These are phyloP conservation scores for Mycena alexandri DNA, from an alignment of 768 basidiomycete genomes.

Conservation along the genomic window DNA sequence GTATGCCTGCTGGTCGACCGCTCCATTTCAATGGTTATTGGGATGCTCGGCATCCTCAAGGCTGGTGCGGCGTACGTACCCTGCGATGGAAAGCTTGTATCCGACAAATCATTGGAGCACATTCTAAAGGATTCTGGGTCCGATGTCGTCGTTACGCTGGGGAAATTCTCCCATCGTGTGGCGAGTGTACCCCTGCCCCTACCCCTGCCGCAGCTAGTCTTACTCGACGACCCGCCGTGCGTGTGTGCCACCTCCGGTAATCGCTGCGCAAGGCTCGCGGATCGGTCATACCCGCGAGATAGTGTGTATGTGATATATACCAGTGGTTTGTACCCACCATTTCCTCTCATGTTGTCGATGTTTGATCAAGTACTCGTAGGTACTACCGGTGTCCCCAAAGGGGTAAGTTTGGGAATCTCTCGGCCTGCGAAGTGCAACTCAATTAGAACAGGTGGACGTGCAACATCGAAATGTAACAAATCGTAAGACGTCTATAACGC, in stretches of 20 bases:
- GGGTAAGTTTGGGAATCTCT: conserved; percentile 39
- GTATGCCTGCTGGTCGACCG: conserved; percentile 69
- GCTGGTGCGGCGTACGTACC: conserved; percentile 72
- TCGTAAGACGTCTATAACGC: conserved; percentile 49
- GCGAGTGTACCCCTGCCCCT: conserved; percentile 35
- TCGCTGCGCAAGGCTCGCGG: conserved; percentile 53
- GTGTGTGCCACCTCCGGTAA: conserved; percentile 34
- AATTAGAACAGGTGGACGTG: conserved; percentile 58
- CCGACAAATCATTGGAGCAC: conserved; percentile 65
- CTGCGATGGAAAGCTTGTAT: conserved; percentile 68
- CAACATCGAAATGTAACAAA: conserved; percentile 71
- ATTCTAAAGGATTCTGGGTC: conserved; percentile 63
- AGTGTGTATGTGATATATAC: conserved; percentile 74
- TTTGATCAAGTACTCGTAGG: conserved; percentile 45
- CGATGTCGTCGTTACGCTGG: conserved; percentile 56
- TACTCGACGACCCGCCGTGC: conserved; percentile 50
- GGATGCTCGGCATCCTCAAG: conserved; percentile 67
- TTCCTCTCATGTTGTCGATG: conserved; percentile 10
- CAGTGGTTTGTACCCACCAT: conserved; percentile 55
- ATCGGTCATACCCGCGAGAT: conserved; percentile 54
- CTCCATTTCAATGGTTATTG: conserved; percentile 65
- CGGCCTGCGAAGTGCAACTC: neutral
- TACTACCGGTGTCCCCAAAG: conserved; percentile 71
- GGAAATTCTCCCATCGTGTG: conserved; percentile 57
- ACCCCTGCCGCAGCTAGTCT: conserved; percentile 36